Evolutionary conservation across 345 rosid species (phyloP), one percentile per base, ranked within the genome.

Genomic region (Gossypium turneri): DNA sequence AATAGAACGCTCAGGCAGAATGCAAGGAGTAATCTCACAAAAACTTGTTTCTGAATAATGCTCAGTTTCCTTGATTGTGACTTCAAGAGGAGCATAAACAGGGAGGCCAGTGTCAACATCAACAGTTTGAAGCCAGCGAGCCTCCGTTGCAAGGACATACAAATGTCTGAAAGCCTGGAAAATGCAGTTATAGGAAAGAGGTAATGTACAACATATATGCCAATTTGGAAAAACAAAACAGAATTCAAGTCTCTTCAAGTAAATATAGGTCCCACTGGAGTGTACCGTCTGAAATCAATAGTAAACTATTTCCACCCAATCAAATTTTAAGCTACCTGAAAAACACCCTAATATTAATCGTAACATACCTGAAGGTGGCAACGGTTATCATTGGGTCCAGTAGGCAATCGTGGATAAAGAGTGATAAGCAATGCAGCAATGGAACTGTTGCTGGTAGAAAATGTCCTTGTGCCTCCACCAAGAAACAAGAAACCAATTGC

Each of bases 301-400:
- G 22, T 15, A 67, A 24, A 67, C 8, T 44, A 25, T 25, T 25
- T 20, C 60, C 27, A 27, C 20, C 13, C 29, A 15, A 47, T 47
- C 34, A 45, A 34, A 45, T 43, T 44, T 45, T 67, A 67, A 67
- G 25, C 60, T 17, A 27, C 27, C 47, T 17, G 9, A 70, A 51
- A 69, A 70, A 17, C 25, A 70, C 12, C 29, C 13, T 27, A 17
- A 70, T 4, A 61, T 22, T 64, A 63, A 60, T 11, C 72, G 56
- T 67, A 56, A 70, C 48, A 67, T 85, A 91, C 99, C 99, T 93
- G 99, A 77, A 95, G 98, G 84, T 95, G 99, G 89, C 98, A 95
- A 53, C 98, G 97, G 63, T 95, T 95, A 82, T 95, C 99, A 83
- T 94, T 91, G 79, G 98, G 96, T 80, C 98, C 98, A 69, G 96